These are phyloP conservation scores for Dendrobium catenatum DNA, from an alignment of 106 monocot genomes.

Conservation along the genomic window DNA sequence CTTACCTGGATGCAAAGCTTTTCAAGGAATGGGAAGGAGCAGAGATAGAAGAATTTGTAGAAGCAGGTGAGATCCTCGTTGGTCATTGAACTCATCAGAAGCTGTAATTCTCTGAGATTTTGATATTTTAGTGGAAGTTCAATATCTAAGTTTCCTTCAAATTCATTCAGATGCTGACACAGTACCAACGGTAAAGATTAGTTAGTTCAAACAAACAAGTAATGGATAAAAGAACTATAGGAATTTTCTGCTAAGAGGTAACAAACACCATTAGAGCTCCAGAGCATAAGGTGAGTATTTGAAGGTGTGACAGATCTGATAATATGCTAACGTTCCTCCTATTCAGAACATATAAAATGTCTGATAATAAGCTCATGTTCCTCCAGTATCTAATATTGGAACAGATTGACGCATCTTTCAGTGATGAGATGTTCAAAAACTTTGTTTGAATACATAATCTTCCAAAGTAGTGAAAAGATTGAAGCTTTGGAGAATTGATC, in stretches of 20 bases:
- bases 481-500: conserved; percentile 16
- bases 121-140: conserved; percentile 13
- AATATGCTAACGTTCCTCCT: conserved; percentile 19
- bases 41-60: conserved; percentile 19
- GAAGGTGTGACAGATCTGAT: conserved; percentile 29
- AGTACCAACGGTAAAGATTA: neutral
- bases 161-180: conserved; percentile 9
- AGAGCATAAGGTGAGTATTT: conserved; percentile 31
- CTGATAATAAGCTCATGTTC: conserved; percentile 14
- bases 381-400: conserved; percentile 12
- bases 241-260: neutral
- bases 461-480: conserved; percentile 14
- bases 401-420: conserved; percentile 28
- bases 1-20: conserved; percentile 38
- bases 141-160: neutral
- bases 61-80: conserved; percentile 21
- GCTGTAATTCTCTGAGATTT: conserved; percentile 37
- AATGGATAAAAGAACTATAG: neutral
- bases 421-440: conserved; percentile 19
- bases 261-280: conserved; percentile 13
- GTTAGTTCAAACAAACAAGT: neutral
- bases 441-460: neutral
- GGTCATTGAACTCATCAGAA: conserved; percentile 15
- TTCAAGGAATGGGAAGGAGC: conserved; percentile 30
- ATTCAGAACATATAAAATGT: neutral